These are phyloP conservation scores for Zymoseptoria pseudotritici DNA, from an alignment of 2,329 filamentous ascomycete species.

Conservation along the genomic window DNA sequence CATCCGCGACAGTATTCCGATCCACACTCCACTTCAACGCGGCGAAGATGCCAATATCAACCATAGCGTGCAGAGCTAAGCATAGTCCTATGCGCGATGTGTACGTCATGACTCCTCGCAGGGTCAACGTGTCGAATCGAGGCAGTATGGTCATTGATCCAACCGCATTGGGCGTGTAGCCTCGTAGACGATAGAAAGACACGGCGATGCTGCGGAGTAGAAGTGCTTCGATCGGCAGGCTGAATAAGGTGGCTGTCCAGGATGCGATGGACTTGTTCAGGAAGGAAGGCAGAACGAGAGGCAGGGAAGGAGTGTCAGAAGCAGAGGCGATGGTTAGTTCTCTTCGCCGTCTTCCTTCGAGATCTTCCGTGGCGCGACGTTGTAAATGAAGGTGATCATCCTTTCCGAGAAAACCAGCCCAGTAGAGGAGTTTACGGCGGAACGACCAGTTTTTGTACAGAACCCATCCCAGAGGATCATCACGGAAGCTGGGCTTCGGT, in stretches of 20 bases:
- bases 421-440: conserved; percentile 12
- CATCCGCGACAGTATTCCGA: background rate
- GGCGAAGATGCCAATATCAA: background rate
- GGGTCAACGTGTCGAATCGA: background rate
- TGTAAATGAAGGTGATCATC: conserved; percentile 3
- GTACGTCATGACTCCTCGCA: background rate
- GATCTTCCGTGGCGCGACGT: background rate
- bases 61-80: background rate
- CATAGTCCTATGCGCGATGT: background rate
- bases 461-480: conserved; percentile 20
- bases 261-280: conserved; percentile 12
- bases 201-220: conserved; percentile 17
- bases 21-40: background rate
- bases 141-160: background rate
- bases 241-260: conserved; percentile 19
- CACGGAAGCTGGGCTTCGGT: background rate
- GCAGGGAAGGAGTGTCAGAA: background rate
- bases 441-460: conserved; percentile 16
- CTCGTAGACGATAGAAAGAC: conserved; percentile 17
- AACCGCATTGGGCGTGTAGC: no score
- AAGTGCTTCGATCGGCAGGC: conserved; percentile 15
- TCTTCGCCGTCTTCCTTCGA: conserved; percentile 3
- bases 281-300: background rate
- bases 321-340: conserved; percentile 2
- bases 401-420: conserved; percentile 16